Conservation (phyloP, 345 rosid species). For the Eutrema yunnanense region DNA sequence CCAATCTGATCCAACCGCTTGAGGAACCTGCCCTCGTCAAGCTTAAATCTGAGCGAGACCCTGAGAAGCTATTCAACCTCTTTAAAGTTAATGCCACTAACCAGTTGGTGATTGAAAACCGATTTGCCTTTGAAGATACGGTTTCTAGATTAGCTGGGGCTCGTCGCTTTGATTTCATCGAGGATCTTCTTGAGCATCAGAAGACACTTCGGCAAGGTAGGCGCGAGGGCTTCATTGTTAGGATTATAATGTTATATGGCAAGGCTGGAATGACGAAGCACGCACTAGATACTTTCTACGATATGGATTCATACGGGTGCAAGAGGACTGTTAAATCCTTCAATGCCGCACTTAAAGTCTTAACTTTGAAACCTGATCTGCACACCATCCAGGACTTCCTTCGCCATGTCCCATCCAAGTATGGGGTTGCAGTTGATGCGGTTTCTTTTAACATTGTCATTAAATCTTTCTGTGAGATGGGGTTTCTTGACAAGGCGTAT, state of each 20-base stretch:
- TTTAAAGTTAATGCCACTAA: slow-evolving; percentile 69
- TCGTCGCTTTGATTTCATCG: slow-evolving; percentile 57
- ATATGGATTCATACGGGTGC: slow-evolving; percentile 61
- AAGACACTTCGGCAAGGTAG: slow-evolving; percentile 75
- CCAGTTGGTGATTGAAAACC: slow-evolving; percentile 53
- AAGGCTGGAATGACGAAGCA: slow-evolving; percentile 74
- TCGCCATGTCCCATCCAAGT: slow-evolving; percentile 33
- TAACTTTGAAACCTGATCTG: slow-evolving; percentile 42
- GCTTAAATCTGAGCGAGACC: slow-evolving; percentile 77
- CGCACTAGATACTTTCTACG: slow-evolving; percentile 49
- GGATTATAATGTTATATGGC: slow-evolving; percentile 79
- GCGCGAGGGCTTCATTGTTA: slow-evolving; percentile 75
- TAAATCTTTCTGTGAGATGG: slow-evolving; percentile 54
- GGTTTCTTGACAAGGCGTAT: slow-evolving; percentile 51
- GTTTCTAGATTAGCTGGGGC: slow-evolving; percentile 72
- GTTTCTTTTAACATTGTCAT: slow-evolving; percentile 54
- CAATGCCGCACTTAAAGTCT: slow-evolving; percentile 64
- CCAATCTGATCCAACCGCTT: slow-evolving; percentile 16
- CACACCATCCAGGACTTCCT: slow-evolving; percentile 47
- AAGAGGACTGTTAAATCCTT: slow-evolving; percentile 66
- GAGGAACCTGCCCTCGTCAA: slow-evolving; percentile 64
- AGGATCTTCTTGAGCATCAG: slow-evolving; percentile 77
- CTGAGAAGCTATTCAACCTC: slow-evolving; percentile 57
- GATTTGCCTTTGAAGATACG: slow-evolving; percentile 70
- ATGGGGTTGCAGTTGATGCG: slow-evolving; percentile 40